Conservation (phyloP, 352 stramenopile genomes). For the Sclerospora graminicola region DNA sequence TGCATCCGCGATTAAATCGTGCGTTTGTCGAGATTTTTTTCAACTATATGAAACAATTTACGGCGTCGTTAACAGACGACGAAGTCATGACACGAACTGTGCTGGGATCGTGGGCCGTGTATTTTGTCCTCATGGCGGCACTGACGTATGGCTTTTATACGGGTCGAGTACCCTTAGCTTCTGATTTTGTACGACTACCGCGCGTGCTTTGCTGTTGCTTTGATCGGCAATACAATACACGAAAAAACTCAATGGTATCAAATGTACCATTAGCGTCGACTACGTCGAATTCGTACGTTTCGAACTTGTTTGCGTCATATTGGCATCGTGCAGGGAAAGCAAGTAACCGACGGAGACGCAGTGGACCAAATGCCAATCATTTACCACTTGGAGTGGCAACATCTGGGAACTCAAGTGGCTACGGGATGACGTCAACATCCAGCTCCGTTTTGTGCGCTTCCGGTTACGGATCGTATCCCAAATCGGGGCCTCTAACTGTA, state of each 20-base stretch:
- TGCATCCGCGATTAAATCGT: slow-evolving; percentile 56
- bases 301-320: slow-evolving; percentile 35
- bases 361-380: slow-evolving; percentile 10
- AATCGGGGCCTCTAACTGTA: slow-evolving; percentile 19
- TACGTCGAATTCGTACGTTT: slow-evolving; percentile 14
- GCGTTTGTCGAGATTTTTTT: slow-evolving; percentile 59
- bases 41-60: slow-evolving; percentile 56
- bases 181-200: slow-evolving; percentile 34
- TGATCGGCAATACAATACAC: slow-evolving; percentile 13
- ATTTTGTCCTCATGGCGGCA: slow-evolving; percentile 27
- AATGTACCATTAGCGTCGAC: slow-evolving; percentile 4
- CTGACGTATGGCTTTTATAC: slow-evolving; percentile 54
- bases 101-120: slow-evolving; percentile 40
- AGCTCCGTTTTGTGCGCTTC: slow-evolving; percentile 17
- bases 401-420: slow-evolving; percentile 12
- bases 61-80: slow-evolving; percentile 43
- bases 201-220: slow-evolving; percentile 25
- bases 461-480: slow-evolving; percentile 18
- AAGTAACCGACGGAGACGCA: slow-evolving; percentile 13
- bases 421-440: slow-evolving; percentile 14
- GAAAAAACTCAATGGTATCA: slow-evolving; percentile 45
- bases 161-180: slow-evolving; percentile 37
- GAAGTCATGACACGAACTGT: slow-evolving; percentile 47
- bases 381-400: slow-evolving; percentile 13
- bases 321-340: slow-evolving; percentile 23